Evolutionary conservation across 495 filamentous ascomycete species (phyloP).

Genomic region (Neurospora cerealis): DNA sequence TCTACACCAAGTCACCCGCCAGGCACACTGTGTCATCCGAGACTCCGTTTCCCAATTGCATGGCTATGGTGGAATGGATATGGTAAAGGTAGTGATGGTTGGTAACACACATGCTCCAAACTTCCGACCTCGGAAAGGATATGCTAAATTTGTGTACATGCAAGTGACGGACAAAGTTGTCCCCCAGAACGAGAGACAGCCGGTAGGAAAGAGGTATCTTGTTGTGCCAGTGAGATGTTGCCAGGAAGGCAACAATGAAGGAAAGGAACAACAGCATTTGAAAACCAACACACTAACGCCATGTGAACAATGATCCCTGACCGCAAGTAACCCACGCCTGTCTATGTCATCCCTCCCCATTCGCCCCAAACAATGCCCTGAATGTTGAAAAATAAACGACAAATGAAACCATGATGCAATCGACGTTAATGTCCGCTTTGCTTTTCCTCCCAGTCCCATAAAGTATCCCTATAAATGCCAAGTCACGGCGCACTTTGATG

Average conservation of each 20-base stretch:
- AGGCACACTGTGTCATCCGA: not conserved
- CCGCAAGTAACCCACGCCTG: not conserved
- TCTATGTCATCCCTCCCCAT: not conserved
- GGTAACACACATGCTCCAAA: not conserved
- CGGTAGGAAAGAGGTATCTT: not conserved
- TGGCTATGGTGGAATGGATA: not conserved
- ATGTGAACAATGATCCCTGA: not conserved
- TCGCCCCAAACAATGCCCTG: not conserved
- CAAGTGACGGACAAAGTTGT: not conserved
- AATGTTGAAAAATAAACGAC: not conserved
- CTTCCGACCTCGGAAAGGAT: not conserved
- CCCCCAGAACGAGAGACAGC: not conserved
- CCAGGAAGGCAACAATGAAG: not conserved
- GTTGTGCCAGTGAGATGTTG: not conserved
- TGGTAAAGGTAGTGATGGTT: not conserved
- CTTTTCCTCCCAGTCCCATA: not conserved
- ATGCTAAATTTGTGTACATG: not conserved
- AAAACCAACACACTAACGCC: not conserved
- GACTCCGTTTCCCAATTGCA: not conserved
- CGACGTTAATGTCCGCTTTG: not conserved
- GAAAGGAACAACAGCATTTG: not conserved
- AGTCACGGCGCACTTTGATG: not conserved
- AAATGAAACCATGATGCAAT: not conserved
- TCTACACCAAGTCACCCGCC: not conserved
- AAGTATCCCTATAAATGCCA: not conserved